These are phyloP conservation scores for Pisolithus orientalis DNA, from an alignment of 768 basidiomycete genomes.

Conservation along the genomic window DNA sequence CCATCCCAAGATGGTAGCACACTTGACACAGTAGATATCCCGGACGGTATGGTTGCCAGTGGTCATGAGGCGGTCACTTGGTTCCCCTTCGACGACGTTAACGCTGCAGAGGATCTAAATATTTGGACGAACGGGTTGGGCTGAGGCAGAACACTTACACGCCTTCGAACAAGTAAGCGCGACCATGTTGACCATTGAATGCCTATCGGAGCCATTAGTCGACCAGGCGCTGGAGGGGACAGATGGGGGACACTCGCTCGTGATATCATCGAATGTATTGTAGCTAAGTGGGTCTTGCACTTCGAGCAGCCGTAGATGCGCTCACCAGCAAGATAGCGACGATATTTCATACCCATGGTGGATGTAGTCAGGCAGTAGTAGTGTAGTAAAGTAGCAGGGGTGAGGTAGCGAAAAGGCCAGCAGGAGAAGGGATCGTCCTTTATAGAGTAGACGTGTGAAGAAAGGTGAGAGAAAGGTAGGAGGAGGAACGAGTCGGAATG, in stretches of 20 bases:
- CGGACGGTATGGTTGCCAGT: slow-evolving; percentile 95
- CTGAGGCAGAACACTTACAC: slow-evolving; percentile 56
- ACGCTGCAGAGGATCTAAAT: slow-evolving; percentile 47
- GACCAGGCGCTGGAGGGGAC: not conserved
- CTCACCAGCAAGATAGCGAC: slow-evolving; percentile 77
- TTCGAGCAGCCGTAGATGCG: slow-evolving; percentile 84
- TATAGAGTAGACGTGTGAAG: slow-evolving; percentile 28
- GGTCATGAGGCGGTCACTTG: slow-evolving; percentile 91
- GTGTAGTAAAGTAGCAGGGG: slow-evolving; percentile 1
- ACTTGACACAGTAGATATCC: slow-evolving; percentile 92
- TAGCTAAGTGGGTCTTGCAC: slow-evolving; percentile 89
- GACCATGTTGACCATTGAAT: slow-evolving; percentile 95
- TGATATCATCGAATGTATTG: slow-evolving; percentile 86
- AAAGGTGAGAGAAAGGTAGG: slow-evolving; percentile 2
- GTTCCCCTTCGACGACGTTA: slow-evolving; percentile 85
- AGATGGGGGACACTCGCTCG: slow-evolving; percentile 45
- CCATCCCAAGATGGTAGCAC: slow-evolving; percentile 85
- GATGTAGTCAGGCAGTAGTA: not conserved
- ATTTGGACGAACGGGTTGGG: slow-evolving; percentile 4
- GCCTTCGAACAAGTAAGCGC: slow-evolving; percentile 89
- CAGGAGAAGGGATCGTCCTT: slow-evolving; percentile 12
- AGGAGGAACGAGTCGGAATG: slow-evolving; percentile 8
- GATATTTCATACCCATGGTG: slow-evolving; percentile 84
- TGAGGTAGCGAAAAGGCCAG: not conserved
- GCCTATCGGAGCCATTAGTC: slow-evolving; percentile 47